Conservation (phyloP, 2,329 filamentous ascomycete genomes). For the Ophiostoma piceae region DNA sequence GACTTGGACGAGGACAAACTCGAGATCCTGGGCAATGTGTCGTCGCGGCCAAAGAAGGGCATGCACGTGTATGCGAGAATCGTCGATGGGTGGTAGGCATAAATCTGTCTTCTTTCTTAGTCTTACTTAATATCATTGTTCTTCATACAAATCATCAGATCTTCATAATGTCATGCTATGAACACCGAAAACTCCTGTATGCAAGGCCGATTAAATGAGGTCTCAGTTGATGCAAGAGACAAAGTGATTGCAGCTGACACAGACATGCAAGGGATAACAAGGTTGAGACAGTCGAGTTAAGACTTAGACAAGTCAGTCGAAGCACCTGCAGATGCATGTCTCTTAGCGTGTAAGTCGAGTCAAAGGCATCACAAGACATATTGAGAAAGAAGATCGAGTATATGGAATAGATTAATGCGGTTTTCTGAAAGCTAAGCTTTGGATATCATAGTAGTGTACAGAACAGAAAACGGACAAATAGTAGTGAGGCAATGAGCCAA, state of each 20-base stretch:
- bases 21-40: conserved; percentile 64
- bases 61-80: conserved; percentile 62
- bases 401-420: conserved; percentile 2
- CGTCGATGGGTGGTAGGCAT: conserved; percentile 58
- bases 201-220: not conserved
- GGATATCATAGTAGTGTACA: conserved; percentile 13
- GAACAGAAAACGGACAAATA: conserved; percentile 1
- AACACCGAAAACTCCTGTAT: not conserved
- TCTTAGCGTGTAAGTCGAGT: not conserved
- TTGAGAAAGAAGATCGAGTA: not conserved
- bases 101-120: not conserved
- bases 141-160: not conserved
- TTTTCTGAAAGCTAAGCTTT: conserved; percentile 5
- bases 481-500: not conserved
- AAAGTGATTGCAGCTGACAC: not conserved
- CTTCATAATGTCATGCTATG: not conserved
- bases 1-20: conserved; percentile 63
- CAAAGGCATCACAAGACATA: not conserved
- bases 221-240: not conserved
- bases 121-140: not conserved
- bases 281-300: not conserved
- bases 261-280: not conserved
- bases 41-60: conserved; percentile 66
- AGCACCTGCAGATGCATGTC: not conserved
- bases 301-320: not conserved